A percentile compares a stretch with the other conserved stretches of the same genome.
Evolutionary conservation across 768 basidiomycete species (phyloP).

Genomic region (Trametes villosa): DNA sequence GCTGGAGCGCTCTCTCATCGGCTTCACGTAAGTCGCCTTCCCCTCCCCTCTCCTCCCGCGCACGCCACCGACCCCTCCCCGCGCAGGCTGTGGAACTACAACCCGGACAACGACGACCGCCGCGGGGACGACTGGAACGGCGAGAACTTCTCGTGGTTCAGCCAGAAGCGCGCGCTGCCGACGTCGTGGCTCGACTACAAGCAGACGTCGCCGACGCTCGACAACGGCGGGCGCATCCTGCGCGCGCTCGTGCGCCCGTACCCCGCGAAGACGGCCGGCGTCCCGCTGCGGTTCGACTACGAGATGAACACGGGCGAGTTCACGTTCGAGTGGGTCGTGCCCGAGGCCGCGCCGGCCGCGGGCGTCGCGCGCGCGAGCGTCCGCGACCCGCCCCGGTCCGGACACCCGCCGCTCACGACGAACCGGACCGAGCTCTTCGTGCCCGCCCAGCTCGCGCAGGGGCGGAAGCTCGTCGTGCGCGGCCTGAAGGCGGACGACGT

Average conservation of each 20-base stretch:
- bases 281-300: conserved; percentile 74
- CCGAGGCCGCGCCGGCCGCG: conserved; percentile 25
- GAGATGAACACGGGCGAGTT: conserved; percentile 77
- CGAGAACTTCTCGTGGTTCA: conserved; percentile 98
- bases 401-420: conserved; percentile 47
- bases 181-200: conserved; percentile 57
- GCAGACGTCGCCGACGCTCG: conserved; percentile 70
- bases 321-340: conserved; percentile 65
- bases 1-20: conserved; percentile 74
- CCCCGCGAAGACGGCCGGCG: conserved; percentile 86
- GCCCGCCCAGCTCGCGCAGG: conserved; percentile 63
- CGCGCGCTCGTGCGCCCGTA: conserved; percentile 87
- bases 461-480: conserved; percentile 58
- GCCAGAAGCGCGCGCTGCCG: conserved; percentile 59
- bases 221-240: conserved; percentile 82
- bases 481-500: conserved; percentile 56
- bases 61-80: neutral
- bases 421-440: conserved; percentile 84
- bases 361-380: conserved; percentile 24
- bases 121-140: conserved; percentile 92
- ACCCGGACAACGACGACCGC: conserved; percentile 80
- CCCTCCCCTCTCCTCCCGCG: neutral
- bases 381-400: conserved; percentile 43
- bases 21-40: conserved; percentile 74
- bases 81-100: conserved; percentile 92